phyloP scores from a whole-genome alignment of 306 rosid species.

The Mucuna pruriens region DNA sequence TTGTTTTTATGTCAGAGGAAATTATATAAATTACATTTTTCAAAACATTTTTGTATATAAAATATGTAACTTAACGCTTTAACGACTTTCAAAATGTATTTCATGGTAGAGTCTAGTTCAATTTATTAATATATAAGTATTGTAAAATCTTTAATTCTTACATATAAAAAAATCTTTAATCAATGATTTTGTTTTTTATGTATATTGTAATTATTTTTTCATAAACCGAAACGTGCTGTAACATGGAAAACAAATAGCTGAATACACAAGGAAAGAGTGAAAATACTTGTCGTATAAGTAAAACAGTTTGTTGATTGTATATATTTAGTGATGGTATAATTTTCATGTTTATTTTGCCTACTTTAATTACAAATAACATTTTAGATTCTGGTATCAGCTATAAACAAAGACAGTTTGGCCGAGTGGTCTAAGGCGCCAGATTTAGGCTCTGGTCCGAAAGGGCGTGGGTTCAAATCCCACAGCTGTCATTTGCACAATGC shows the following conservation, averaged over 20 bases:
- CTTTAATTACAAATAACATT: too few species aligned
- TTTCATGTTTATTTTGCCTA: too few species aligned
- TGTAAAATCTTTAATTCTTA: too few species aligned
- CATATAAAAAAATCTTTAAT: too few species aligned
- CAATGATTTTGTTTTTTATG: not conserved
- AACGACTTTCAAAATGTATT: too few species aligned
- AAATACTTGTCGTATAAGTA: not conserved
- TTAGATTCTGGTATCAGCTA: not conserved
- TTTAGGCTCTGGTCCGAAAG: constrained; percentile 97
- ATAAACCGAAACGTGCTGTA: not conserved
- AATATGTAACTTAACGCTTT: too few species aligned
- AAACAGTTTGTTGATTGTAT: not conserved
- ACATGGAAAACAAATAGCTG: not conserved
- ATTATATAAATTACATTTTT: not conserved
- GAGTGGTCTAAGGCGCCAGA: constrained; percentile 92
- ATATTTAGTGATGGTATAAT: too few species aligned
- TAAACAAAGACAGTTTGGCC: constrained; percentile 67
- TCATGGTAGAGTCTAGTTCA: too few species aligned
- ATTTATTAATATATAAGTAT: too few species aligned
- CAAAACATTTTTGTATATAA: too few species aligned
- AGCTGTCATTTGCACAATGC: constrained; percentile 52
- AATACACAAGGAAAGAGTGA: not conserved
- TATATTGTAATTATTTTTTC: not conserved
- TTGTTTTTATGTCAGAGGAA: not conserved
- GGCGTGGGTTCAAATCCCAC: constrained; percentile 99